phyloP scores from a whole-genome alignment of 768 basidiomycete genomes.

The Amyloporia xantha region DNA sequence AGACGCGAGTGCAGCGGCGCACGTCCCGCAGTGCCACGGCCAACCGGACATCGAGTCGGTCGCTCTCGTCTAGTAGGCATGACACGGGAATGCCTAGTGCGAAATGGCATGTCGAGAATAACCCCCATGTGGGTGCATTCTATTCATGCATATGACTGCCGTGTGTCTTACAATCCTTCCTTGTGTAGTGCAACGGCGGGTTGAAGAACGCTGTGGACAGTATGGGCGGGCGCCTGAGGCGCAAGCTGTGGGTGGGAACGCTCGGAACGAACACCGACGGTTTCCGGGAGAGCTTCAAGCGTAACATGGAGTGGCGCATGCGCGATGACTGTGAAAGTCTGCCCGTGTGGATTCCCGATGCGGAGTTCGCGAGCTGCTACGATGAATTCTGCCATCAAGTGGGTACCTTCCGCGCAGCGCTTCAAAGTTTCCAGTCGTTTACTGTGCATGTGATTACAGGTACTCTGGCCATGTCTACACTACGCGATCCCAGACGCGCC shows the following conservation, averaged over 20 bases:
- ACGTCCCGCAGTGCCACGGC: constrained; percentile 11
- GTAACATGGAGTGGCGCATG: constrained; percentile 48
- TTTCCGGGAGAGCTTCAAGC: constrained; percentile 49
- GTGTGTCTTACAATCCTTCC: not conserved
- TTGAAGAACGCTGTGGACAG: constrained; percentile 74
- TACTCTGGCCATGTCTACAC: constrained; percentile 84
- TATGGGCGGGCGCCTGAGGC: constrained; percentile 46
- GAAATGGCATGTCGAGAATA: constrained; percentile 46
- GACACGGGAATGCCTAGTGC: constrained; percentile 31
- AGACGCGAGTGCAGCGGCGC: constrained; percentile 21
- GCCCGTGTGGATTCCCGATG: constrained; percentile 78
- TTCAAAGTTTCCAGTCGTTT: too few species aligned
- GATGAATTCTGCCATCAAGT: constrained; percentile 80
- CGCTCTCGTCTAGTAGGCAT: constrained; percentile 30
- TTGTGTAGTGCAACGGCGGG: constrained; percentile 58
- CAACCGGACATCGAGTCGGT: constrained; percentile 12
- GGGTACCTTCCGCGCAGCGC: too few species aligned
- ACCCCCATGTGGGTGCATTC: constrained; percentile 38
- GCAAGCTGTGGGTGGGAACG: constrained; percentile 62
- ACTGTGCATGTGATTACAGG: too few species aligned
- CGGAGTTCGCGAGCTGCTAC: constrained; percentile 73
- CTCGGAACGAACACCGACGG: constrained; percentile 66
- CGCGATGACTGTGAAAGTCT: constrained; percentile 33
- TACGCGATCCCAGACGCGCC: constrained; percentile 85
- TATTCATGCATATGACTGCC: not conserved